Conservation (phyloP, 495 filamentous ascomycete genomes). For the Aspergillus carlsbadensis region DNA sequence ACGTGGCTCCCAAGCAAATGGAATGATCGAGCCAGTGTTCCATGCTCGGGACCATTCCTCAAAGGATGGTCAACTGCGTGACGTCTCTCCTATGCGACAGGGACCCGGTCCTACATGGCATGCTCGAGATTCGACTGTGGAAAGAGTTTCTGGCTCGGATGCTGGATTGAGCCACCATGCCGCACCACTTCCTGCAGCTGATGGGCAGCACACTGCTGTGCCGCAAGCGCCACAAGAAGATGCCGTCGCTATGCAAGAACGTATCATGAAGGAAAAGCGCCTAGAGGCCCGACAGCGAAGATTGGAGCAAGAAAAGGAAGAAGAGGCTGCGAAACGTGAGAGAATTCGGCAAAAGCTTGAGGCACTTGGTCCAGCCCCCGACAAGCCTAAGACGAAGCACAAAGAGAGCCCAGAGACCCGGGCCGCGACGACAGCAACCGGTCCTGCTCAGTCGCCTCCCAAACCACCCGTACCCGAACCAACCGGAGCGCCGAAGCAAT, state of each 20-base stretch:
- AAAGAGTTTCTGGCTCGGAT: conserved; percentile 34
- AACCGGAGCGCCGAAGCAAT: conserved; percentile 53
- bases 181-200: conserved; percentile 15
- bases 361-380: conserved; percentile 66
- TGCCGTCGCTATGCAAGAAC: conserved; percentile 67
- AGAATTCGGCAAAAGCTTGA: conserved; percentile 82
- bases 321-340: conserved; percentile 77
- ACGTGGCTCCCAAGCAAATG: conserved; percentile 47
- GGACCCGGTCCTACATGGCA: conserved; percentile 39
- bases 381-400: conserved; percentile 49
- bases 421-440: conserved; percentile 22
- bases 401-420: conserved; percentile 37
- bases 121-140: conserved; percentile 47
- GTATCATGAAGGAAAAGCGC: conserved; percentile 79
- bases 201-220: conserved; percentile 30
- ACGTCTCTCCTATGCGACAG: conserved; percentile 27
- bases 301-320: conserved; percentile 75
- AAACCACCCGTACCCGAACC: conserved; percentile 54
- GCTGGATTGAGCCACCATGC: conserved; percentile 30
- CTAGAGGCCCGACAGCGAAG: conserved; percentile 75
- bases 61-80: conserved; percentile 22
- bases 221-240: conserved; percentile 51
- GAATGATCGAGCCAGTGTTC: conserved; percentile 34
- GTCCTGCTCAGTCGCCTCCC: conserved; percentile 42
- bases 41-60: conserved; percentile 26